These are phyloP conservation scores for Aotearoamyces nothofagi DNA, from an alignment of 2,329 filamentous ascomycete species.

Conservation along the genomic window DNA sequence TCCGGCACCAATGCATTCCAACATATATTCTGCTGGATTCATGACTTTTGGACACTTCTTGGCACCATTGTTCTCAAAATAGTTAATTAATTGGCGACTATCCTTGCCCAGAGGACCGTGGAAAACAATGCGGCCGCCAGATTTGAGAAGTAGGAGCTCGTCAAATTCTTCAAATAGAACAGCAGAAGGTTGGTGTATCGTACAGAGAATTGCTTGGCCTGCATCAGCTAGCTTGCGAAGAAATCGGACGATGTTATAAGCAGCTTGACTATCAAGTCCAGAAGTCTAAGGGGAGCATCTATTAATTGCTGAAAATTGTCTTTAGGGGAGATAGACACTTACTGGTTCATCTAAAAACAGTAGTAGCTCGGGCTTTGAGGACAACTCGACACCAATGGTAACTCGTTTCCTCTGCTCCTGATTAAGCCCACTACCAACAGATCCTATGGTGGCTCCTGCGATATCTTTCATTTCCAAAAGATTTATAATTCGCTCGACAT, in stretches of 20 bases:
- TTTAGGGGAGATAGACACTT: no score
- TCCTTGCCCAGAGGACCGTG: constrained; percentile 66
- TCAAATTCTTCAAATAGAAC: constrained; percentile 91
- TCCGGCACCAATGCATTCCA: constrained; percentile 47
- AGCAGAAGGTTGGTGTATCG: constrained; percentile 92
- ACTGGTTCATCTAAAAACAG: constrained; percentile 90
- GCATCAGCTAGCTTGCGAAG: constrained; percentile 80
- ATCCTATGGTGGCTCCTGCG: constrained; percentile 80
- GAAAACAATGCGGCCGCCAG: constrained; percentile 66
- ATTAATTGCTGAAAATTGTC: no score
- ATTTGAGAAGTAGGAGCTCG: constrained; percentile 61
- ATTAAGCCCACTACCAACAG: constrained; percentile 73
- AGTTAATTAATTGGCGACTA: constrained; percentile 49
- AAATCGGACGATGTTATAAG: constrained; percentile 80
- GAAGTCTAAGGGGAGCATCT: no score
- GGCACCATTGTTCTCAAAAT: constrained; percentile 51
- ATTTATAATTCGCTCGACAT: constrained; percentile 53
- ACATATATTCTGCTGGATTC: constrained; percentile 51
- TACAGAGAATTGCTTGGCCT: constrained; percentile 89
- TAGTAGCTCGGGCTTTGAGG: constrained; percentile 76
- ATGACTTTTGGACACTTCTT: constrained; percentile 50
- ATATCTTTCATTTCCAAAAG: constrained; percentile 61
- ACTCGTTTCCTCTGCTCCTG: constrained; percentile 60
- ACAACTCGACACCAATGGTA: constrained; percentile 87
- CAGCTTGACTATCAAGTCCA: constrained; percentile 83